A percentile compares a stretch with the other conserved stretches of the same genome.
Evolutionary conservation across 2,329 filamentous ascomycete genomes (phyloP).

Genomic region (Amesomyces nigricolor): DNA sequence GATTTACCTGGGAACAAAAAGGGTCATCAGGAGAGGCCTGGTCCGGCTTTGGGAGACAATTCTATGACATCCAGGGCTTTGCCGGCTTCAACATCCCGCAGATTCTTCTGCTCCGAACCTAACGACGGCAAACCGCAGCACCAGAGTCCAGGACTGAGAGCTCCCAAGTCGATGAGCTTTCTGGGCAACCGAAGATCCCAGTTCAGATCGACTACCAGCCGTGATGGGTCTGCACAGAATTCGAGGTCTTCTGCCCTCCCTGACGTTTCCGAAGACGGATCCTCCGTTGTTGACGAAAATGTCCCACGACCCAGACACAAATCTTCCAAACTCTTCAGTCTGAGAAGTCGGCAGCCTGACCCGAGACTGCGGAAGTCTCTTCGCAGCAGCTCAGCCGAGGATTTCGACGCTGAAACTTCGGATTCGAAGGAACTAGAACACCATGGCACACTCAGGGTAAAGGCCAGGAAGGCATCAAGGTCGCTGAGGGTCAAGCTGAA

Average conservation of each 20-base stretch:
- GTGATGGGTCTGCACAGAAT: conserved; percentile 27
- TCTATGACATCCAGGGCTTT: not conserved
- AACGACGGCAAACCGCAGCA: conserved; percentile 30
- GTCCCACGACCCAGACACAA: conserved; percentile 33
- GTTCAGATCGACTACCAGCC: conserved; percentile 33
- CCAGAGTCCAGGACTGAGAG: conserved; percentile 32
- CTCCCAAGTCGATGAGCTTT: conserved; percentile 53
- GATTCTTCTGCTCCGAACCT: conserved; percentile 20
- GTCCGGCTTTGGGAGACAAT: not conserved
- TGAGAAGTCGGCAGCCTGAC: conserved; percentile 34
- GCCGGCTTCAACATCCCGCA: conserved; percentile 6
- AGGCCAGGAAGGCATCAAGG: conserved; percentile 56
- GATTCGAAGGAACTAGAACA: conserved; percentile 22
- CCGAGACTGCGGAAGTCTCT: conserved; percentile 45
- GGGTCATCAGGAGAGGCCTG: conserved; percentile 11
- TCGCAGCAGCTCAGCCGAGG: conserved; percentile 36
- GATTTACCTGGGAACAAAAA: conserved; percentile 22
- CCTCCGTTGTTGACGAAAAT: conserved; percentile 7
- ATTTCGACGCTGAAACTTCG: conserved; percentile 1
- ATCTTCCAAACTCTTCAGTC: conserved; percentile 41
- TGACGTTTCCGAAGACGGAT: conserved; percentile 3
- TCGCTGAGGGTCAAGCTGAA: conserved; percentile 58
- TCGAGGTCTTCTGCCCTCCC: not conserved
- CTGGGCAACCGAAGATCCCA: conserved; percentile 31
- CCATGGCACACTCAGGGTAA: conserved; percentile 40